Percentiles rank a stretch among this genome's conserved stretches.
Evolutionary conservation across 768 basidiomycete species (phyloP).

Genomic region (Pleurotus platypus): DNA sequence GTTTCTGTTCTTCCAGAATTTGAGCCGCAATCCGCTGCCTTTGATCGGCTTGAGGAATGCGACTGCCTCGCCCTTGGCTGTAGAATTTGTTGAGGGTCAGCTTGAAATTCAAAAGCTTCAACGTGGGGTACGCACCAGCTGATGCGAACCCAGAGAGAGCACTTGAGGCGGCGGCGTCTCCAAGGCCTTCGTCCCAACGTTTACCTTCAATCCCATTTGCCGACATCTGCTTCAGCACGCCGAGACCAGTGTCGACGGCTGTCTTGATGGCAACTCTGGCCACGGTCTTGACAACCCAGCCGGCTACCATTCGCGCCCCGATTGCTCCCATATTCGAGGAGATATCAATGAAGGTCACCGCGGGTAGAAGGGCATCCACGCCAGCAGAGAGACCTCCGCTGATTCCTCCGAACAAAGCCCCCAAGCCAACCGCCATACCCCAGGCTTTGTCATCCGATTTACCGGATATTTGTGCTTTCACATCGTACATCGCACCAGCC

Average conservation of each 20-base stretch:
- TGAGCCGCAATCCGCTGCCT: neutral
- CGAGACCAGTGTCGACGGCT: neutral
- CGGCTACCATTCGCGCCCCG: slow-evolving; percentile 1
- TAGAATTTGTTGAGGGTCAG: neutral
- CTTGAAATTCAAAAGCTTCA: no score
- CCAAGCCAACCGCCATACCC: slow-evolving; percentile 2
- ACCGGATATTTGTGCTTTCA: neutral
- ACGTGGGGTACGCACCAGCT: neutral
- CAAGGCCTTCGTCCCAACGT: slow-evolving; percentile 2
- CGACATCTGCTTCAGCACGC: slow-evolving; percentile 1
- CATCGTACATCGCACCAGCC: neutral
- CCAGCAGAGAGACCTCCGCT: slow-evolving; percentile 1
- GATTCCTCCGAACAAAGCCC: slow-evolving; percentile 3
- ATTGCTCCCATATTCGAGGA: slow-evolving; percentile 5
- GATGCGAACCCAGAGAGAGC: slow-evolving; percentile 3
- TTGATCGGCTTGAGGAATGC: slow-evolving; percentile 4
- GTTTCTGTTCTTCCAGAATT: slow-evolving; percentile 6
- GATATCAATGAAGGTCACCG: neutral
- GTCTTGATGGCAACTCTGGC: slow-evolving; percentile 1
- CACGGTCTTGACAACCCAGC: neutral
- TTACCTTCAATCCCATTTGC: slow-evolving; percentile 7
- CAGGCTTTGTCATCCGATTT: slow-evolving; percentile 1
- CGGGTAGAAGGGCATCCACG: slow-evolving; percentile 6
- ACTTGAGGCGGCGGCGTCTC: neutral
- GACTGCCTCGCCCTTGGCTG: neutral